These are phyloP conservation scores for Exserohilum rostratum DNA, from an alignment of 2,329 filamentous ascomycete species.

Conservation along the genomic window DNA sequence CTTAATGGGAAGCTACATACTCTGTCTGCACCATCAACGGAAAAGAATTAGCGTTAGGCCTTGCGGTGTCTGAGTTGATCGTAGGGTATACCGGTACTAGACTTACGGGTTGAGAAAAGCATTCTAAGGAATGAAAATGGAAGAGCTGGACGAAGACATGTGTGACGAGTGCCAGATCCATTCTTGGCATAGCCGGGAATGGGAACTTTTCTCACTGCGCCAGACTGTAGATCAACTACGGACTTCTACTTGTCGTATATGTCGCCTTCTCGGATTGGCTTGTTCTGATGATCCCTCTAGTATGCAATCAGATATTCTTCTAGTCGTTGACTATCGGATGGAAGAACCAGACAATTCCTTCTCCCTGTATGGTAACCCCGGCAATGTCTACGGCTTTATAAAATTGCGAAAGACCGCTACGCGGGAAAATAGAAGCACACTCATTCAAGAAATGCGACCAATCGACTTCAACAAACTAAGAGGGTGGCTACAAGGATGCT, in stretches of 20 bases:
- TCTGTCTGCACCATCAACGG: too few relatives aligned
- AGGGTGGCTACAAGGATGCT: not conserved
- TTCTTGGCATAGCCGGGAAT: not conserved
- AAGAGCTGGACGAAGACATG: not conserved
- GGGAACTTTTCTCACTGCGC: not conserved
- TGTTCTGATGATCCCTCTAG: not conserved
- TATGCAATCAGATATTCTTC: not conserved
- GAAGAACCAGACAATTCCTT: too few relatives aligned
- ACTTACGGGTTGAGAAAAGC: too few relatives aligned
- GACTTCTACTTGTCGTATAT: not conserved
- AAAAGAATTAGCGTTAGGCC: too few relatives aligned
- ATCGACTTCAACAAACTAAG: accelerated
- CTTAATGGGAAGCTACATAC: too few relatives aligned
- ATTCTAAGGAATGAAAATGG: too few relatives aligned
- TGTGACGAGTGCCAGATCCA: not conserved
- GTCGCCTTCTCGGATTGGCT: not conserved
- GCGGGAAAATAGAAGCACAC: not conserved
- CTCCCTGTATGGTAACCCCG: too few relatives aligned
- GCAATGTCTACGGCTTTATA: not conserved
- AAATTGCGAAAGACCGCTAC: not conserved
- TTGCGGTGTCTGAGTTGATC: too few relatives aligned
- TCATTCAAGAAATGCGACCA: not conserved
- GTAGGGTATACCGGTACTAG: too few relatives aligned
- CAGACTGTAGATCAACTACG: not conserved
- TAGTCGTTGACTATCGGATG: not conserved